Conservation (phyloP, 306 rosid genomes). For the Vachellia pachyceras region DNA sequence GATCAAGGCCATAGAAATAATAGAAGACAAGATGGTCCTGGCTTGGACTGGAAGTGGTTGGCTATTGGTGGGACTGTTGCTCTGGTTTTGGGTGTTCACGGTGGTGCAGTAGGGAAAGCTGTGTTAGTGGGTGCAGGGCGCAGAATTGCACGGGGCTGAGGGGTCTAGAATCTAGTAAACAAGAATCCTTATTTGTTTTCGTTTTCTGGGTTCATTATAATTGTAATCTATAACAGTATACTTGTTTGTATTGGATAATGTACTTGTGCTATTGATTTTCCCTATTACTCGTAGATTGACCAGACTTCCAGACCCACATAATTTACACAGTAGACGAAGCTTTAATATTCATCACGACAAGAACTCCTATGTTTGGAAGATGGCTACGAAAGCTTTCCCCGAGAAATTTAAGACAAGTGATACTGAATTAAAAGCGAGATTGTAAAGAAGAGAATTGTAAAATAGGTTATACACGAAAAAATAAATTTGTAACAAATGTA, state of each 20-base stretch:
- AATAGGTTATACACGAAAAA: too few relatives aligned
- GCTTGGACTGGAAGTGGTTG: conserved; percentile 96
- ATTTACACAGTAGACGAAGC: too few relatives aligned
- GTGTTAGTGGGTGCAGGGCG: conserved; percentile 90
- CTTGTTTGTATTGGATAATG: conserved; percentile 19
- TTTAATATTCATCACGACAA: too few relatives aligned
- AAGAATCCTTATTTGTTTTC: conserved; percentile 16
- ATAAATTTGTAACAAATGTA: too few relatives aligned
- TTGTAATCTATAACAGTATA: conserved; percentile 36
- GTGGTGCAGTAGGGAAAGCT: conserved; percentile 78
- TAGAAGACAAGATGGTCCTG: conserved; percentile 46
- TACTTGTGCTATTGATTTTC: conserved; percentile 25
- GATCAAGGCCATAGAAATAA: conserved; percentile 35
- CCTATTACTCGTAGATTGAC: background rate
- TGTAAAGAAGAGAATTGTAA: too few relatives aligned
- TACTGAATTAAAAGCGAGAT: too few relatives aligned
- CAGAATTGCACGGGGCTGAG: conserved; percentile 76
- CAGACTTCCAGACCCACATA: too few relatives aligned
- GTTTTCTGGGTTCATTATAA: conserved; percentile 34
- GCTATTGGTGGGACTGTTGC: conserved; percentile 93
- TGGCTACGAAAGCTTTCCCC: too few relatives aligned
- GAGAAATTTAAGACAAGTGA: too few relatives aligned
- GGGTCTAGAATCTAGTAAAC: conserved; percentile 23
- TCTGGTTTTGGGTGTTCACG: conserved; percentile 85
- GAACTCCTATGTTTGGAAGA: too few relatives aligned